These are phyloP conservation scores for Phaeosphaeriaceae sp. DNA, from an alignment of 2,329 filamentous ascomycete species.

Conservation along the genomic window DNA sequence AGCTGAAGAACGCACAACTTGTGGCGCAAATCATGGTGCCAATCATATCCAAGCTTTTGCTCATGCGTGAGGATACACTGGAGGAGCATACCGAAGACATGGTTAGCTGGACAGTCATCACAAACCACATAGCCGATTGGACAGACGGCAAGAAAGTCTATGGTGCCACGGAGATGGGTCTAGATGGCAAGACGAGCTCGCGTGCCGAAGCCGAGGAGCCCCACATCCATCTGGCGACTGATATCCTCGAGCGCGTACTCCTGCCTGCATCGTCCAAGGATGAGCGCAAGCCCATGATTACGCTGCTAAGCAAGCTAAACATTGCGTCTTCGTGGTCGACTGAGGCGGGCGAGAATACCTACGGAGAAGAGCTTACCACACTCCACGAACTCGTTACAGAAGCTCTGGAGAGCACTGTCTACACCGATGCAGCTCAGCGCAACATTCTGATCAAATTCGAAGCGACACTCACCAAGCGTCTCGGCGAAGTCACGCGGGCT, in stretches of 20 bases:
- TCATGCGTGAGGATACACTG: conserved; percentile 67
- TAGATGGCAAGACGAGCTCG: conserved; percentile 62
- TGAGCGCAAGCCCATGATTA: conserved; percentile 72
- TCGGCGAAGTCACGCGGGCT: conserved; percentile 47
- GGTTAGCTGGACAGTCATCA: conserved; percentile 79
- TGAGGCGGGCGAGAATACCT: conserved; percentile 28
- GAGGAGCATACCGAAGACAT: conserved; percentile 76
- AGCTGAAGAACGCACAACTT: conserved; percentile 79
- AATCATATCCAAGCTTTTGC: conserved; percentile 73
- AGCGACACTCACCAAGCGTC: conserved; percentile 59
- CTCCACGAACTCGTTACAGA: conserved; percentile 56
- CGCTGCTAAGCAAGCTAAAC: conserved; percentile 82
- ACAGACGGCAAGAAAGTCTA: conserved; percentile 85
- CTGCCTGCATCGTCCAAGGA: conserved; percentile 72
- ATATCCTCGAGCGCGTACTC: conserved; percentile 77
- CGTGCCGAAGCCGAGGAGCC: conserved; percentile 72
- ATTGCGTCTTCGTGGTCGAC: conserved; percentile 65
- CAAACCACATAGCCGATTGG: conserved; percentile 89
- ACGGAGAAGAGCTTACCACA: conserved; percentile 33
- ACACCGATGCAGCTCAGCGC: conserved; percentile 59
- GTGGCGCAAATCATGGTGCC: conserved; percentile 79
- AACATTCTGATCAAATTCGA: conserved; percentile 64
- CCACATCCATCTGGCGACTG: conserved; percentile 78
- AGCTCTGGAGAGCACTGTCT: conserved; percentile 57
- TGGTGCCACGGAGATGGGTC: conserved; percentile 60